Conservation (phyloP, 2,329 filamentous ascomycete genomes). For the Arthroderma sp. region DNA sequence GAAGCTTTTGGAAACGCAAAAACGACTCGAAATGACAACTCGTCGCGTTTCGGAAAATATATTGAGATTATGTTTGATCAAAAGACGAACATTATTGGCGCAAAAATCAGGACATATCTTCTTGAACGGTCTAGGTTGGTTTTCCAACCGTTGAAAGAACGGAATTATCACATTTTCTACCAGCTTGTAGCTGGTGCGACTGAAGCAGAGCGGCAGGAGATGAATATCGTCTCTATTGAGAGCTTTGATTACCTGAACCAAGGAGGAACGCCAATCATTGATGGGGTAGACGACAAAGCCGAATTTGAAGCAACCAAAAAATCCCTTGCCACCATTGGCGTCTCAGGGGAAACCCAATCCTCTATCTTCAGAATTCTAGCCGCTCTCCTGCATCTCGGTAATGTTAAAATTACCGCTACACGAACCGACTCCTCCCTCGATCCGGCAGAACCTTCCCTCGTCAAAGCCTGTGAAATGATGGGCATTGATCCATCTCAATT, state of each 20-base stretch:
- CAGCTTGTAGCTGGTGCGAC: conserved; percentile 88
- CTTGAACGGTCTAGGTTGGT: conserved; percentile 90
- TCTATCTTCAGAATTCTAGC: conserved; percentile 85
- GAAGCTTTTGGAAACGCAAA: conserved; percentile 99
- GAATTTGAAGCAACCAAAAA: conserved; percentile 82
- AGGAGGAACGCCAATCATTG: conserved; percentile 77
- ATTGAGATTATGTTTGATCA: conserved; percentile 99
- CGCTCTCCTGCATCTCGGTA: conserved; percentile 84
- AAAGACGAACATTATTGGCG: conserved; percentile 89
- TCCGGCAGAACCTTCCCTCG: conserved; percentile 65
- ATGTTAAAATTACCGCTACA: conserved; percentile 87
- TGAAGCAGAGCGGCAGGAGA: conserved; percentile 65
- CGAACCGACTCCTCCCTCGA: conserved; percentile 76
- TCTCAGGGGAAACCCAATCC: conserved; percentile 57
- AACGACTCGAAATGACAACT: conserved; percentile 99
- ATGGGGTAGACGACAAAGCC: conserved; percentile 87
- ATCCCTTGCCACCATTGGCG: conserved; percentile 78
- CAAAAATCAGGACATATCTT: conserved; percentile 91
- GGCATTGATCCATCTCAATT: conserved; percentile 80
- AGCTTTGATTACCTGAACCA: conserved; percentile 96
- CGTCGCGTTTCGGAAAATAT: conserved; percentile 97
- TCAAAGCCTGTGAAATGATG: conserved; percentile 68
- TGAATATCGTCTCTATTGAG: conserved; percentile 68
- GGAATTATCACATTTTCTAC: conserved; percentile 99
- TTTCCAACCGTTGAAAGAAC: conserved; percentile 92